Percentiles rank a stretch among this genome's conserved stretches.
Conservation (phyloP, 1,284 basidiomycete species). For the Ceratobasidium sp. region DNA sequence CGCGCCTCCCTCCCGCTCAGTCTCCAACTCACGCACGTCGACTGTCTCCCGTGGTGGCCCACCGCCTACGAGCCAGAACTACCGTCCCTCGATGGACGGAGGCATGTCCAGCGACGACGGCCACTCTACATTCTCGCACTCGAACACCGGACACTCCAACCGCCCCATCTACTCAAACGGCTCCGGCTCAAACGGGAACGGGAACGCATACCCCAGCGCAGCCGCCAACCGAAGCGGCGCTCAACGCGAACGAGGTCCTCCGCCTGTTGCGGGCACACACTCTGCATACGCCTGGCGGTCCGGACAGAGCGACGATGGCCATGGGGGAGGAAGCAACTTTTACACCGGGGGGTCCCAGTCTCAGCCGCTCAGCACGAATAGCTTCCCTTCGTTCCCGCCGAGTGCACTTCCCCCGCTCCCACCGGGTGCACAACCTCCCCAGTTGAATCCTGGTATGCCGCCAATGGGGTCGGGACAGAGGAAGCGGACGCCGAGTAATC, state of each 20-base stretch:
- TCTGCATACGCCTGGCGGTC: slow-evolving; percentile 40
- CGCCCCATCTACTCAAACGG: background rate
- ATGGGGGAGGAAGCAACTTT: slow-evolving; percentile 32
- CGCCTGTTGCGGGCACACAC: slow-evolving; percentile 31
- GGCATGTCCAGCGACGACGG: slow-evolving; percentile 24
- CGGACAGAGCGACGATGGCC: slow-evolving; percentile 36
- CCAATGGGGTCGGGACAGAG: background rate
- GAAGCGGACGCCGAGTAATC: slow-evolving; percentile 32
- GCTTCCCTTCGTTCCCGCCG: background rate
- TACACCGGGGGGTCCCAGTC: slow-evolving; percentile 36
- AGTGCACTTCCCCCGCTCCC: background rate
- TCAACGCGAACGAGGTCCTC: slow-evolving; percentile 35
- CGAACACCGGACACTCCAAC: background rate
- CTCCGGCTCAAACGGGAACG: too few species aligned
- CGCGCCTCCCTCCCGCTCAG: background rate
- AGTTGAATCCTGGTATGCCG: slow-evolving; percentile 3
- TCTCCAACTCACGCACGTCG: background rate
- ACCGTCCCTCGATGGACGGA: slow-evolving; percentile 23
- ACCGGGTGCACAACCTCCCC: slow-evolving; percentile 21
- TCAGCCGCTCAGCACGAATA: background rate
- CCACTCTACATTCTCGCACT: slow-evolving; percentile 26
- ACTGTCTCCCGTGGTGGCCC: background rate
- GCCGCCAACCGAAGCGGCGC: background rate
- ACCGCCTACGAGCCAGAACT: background rate
- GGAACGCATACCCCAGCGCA: background rate